Evolutionary conservation across 495 filamentous ascomycete species (phyloP), one percentile per base, ranked within the genome.

Genomic region (Penicillium salamii): DNA sequence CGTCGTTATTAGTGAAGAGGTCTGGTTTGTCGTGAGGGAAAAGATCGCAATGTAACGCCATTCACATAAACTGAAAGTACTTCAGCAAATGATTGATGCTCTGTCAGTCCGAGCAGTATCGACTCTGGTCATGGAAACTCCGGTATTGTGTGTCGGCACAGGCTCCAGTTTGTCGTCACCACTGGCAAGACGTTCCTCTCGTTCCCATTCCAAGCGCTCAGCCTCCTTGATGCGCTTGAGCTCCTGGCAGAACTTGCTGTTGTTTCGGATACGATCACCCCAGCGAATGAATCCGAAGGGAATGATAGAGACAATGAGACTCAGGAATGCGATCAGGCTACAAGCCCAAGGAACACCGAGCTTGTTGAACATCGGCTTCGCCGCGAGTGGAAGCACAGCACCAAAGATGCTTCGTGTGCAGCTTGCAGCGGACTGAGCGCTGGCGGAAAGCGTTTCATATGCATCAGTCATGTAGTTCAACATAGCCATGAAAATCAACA

Each of bases 401-500:
- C 69, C 71, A 1, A 74, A 48, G 2, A 65, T 61, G 36, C 70
- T 75, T 28, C 70, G 61, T 0, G 63, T 66, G 42, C 71, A 72
- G 52, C 61, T 67, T 1, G 69, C 58, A 3, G 73, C 71, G 0
- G 70, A 68, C 26, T 75, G 61, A 1, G 71, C 73, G 20, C 69
- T 72, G 1, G 73, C 70, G 5, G 74, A 71, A 18, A 68, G 59
- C 0, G 62, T 70, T 34, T 69, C 67, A 36, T 77, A 77, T 18
- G 71, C 70, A 42, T 77, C 73, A 12, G 69, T 68, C 20, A 77
- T 59, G 45, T 76, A 77, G 57, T 75, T 77, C 14, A 71, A 49
- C 54, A 75, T 68, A 3, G 70, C 70, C 71, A 74, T 72, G 58
- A 75, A 76, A 21, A 75, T 75, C 18, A 70, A 48, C 19, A 69